These are phyloP conservation scores for Alliaria petiolata DNA, from an alignment of 345 rosid species.

Conservation along the genomic window DNA sequence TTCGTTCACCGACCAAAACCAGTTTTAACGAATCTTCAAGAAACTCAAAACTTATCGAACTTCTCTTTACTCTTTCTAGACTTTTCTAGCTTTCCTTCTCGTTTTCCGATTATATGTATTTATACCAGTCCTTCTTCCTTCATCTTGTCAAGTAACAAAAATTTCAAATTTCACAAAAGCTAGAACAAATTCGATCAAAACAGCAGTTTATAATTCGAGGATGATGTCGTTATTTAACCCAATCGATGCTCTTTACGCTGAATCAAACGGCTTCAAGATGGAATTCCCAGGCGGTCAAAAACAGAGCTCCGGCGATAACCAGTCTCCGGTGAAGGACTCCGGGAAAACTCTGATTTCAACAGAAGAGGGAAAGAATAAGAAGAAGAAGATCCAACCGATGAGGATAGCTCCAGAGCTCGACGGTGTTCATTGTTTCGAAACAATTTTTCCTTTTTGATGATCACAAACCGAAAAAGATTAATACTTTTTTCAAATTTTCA, in stretches of 20 bases:
- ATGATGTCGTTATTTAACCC: conserved; percentile 59
- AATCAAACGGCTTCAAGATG: conserved; percentile 34
- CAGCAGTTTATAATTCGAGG: background rate
- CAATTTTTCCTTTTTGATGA: conserved; percentile 43
- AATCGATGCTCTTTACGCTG: conserved; percentile 43
- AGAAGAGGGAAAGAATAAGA: background rate
- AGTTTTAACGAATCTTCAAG: conserved; percentile 16
- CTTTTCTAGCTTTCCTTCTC: conserved; percentile 22
- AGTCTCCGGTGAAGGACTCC: background rate
- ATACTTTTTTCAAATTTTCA: background rate
- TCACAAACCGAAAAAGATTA: background rate
- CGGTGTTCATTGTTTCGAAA: conserved; percentile 78
- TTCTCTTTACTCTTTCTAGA: conserved; percentile 18
- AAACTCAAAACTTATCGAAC: conserved; percentile 15
- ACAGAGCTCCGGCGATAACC: background rate
- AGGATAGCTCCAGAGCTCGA: conserved; percentile 84
- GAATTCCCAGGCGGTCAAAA: conserved; percentile 9
- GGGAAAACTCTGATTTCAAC: background rate
- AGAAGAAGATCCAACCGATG: conserved; percentile 13
- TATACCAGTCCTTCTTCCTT: background rate
- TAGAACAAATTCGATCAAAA: background rate
- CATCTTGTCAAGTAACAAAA: conserved; percentile 9
- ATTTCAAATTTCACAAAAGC: background rate
- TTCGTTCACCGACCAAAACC: conserved; percentile 12
- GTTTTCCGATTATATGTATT: background rate